phyloP scores from a whole-genome alignment of 495 filamentous ascomycete genomes.

The Penicillium robsamsonii region DNA sequence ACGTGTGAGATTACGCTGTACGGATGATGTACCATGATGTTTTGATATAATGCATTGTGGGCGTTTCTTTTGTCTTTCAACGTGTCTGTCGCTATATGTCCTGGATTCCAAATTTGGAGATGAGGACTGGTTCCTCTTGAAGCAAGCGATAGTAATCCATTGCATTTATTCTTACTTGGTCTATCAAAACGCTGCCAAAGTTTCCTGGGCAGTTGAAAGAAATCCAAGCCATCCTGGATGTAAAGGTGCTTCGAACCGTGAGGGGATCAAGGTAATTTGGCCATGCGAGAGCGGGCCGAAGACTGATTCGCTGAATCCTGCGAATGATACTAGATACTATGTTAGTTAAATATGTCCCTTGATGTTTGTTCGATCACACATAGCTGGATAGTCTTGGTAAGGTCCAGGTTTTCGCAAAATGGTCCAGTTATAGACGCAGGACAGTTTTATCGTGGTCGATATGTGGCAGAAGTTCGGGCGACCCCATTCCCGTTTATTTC shows the following conservation, averaged over 20 bases:
- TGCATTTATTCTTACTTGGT: not conserved
- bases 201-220: constrained; percentile 8
- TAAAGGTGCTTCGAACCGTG: constrained; percentile 21
- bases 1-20: not conserved
- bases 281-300: constrained; percentile 8
- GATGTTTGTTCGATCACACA: constrained; percentile 4
- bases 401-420: constrained; percentile 20
- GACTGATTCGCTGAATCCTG: constrained; percentile 14
- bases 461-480: not conserved
- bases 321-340: constrained; percentile 16
- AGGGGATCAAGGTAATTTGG: constrained; percentile 13
- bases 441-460: constrained; percentile 17
- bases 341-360: not conserved
- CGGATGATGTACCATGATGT: not conserved
- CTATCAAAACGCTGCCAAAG: not conserved
- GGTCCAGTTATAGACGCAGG: constrained; percentile 16
- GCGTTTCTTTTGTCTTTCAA: constrained; percentile 4
- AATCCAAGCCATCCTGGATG: constrained; percentile 18
- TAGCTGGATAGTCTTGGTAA: constrained; percentile 17
- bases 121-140: constrained; percentile 1
- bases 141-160: constrained; percentile 1
- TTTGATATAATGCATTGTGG: not conserved
- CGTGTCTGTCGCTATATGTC: not conserved
- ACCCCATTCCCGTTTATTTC: not conserved
- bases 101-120: not conserved